phyloP scores from a whole-genome alignment of 2,329 filamentous ascomycete species.

The Fusarium graminum region DNA sequence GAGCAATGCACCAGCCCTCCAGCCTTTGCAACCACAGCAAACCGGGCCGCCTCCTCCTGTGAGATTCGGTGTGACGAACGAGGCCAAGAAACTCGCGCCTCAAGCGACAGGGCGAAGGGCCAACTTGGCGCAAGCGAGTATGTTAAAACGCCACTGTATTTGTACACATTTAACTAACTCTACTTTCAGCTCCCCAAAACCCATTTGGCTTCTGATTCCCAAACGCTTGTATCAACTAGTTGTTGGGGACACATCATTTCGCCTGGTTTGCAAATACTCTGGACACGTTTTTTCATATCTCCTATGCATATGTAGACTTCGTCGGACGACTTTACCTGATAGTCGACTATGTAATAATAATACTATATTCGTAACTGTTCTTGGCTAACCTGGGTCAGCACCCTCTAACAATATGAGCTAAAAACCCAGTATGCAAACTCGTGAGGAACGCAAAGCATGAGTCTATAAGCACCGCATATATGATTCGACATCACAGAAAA shows the following conservation, averaged over 20 bases:
- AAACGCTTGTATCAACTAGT: conserved; percentile 8
- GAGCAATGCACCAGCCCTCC: conserved; percentile 58
- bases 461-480: not conserved
- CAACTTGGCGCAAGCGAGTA: conserved; percentile 95
- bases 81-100: conserved; percentile 81
- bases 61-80: conserved; percentile 82
- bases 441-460: conserved; percentile 11
- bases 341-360: conserved; percentile 43
- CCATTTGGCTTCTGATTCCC: conserved; percentile 64
- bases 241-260: conserved; percentile 17
- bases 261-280: conserved; percentile 39
- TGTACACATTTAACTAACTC: conserved; percentile 33
- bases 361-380: conserved; percentile 41
- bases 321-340: conserved; percentile 39
- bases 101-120: conserved; percentile 92
- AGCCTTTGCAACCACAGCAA: conserved; percentile 61
- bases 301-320: conserved; percentile 44
- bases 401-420: conserved; percentile 41
- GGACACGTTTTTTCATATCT: conserved; percentile 46
- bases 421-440: conserved; percentile 28
- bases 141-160: conserved; percentile 61
- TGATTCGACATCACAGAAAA: not conserved
- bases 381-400: conserved; percentile 23
- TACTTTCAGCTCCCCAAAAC: conserved; percentile 62
- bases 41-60: conserved; percentile 83